Evolutionary conservation across 2,329 filamentous ascomycete species (phyloP), one percentile per base, ranked within the genome.

Genomic region (Trichoderma arundinaceum): DNA sequence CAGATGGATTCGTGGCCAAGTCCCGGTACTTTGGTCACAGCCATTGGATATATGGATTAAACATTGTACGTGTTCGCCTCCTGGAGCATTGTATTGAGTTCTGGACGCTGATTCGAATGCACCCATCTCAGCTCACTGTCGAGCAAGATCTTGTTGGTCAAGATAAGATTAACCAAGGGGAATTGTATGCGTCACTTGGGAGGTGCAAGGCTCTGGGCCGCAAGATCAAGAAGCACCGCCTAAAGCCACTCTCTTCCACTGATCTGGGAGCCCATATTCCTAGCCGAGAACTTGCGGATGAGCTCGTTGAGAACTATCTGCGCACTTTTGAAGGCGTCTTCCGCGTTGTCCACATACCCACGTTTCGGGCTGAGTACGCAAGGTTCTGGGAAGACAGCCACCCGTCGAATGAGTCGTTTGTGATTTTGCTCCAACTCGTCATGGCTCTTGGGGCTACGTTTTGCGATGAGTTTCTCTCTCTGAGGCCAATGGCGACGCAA

Each of bases 341-440:
- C 67, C 81, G 87, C 2, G 79, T 90, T 28, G 66, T 90, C 8
- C 84, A 90, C 71, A 72, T 85, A 1, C 86, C 86, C 0, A 83
- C 81, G 0, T 89, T 90, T 68, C 76, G 79, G 51, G 77, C 77
- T 10, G 83, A 86, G 38, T 89, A 88, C 69, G 77, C 79, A 9
- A 70, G 73, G 2, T 84, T 82, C 72, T 86, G 82, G 83, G 74
- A 78, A 38, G 77, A 79, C 15, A 78, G 80, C 0, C 69, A 74
- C 19, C 74, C 75, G 0, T 75, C 78, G 1, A 81, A 77, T 35
- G 71, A 76, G 15, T 73, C 76, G 7, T 86, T 86, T 70, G 61
- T 84, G 8, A 78, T 86, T n/a, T 82, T 83, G 64, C 73, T 86
- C 39, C 83, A 85, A 71, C 77, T 86, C 0, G 79, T 82, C 69